Evolutionary conservation across 441 rosid genomes (phyloP).

Genomic region (Croton laevigatus): DNA sequence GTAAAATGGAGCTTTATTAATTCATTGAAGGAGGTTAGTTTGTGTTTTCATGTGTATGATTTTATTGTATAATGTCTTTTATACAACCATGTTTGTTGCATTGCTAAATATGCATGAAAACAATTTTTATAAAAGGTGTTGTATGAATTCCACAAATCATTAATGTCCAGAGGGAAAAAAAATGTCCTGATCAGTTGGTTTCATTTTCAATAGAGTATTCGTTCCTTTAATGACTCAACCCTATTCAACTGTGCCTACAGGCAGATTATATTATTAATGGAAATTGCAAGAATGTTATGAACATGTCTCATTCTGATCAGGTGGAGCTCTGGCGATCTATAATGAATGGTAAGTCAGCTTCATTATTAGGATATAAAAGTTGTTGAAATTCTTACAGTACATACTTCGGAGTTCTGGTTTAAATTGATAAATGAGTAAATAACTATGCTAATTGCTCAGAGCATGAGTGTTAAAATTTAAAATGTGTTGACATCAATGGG

Average conservation of each 20-base stretch:
- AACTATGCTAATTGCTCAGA: too few relatives aligned
- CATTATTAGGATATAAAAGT: not conserved
- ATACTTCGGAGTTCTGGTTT: not conserved
- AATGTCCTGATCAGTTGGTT: not conserved
- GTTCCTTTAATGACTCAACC: slow-evolving; percentile 13
- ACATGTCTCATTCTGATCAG: slow-evolving; percentile 63
- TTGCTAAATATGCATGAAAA: not conserved
- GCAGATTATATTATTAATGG: slow-evolving; percentile 86
- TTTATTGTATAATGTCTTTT: not conserved
- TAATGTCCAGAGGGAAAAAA: not conserved
- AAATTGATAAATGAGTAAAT: too few relatives aligned
- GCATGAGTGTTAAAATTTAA: too few relatives aligned
- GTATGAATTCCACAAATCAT: not conserved
- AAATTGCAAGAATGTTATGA: slow-evolving; percentile 88
- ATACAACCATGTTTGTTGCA: slow-evolving; percentile 1
- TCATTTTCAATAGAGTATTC: not conserved
- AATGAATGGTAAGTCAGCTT: slow-evolving; percentile 15
- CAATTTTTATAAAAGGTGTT: not conserved
- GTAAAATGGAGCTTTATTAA: slow-evolving; percentile 94
- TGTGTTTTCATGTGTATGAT: not conserved
- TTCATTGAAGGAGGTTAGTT: slow-evolving; percentile 86
- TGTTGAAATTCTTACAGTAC: too few relatives aligned
- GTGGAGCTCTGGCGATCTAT: slow-evolving; percentile 22
- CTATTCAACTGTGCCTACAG: slow-evolving; percentile 41
- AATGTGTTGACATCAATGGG: too few relatives aligned